Evolutionary conservation across 768 basidiomycete genomes (phyloP), one percentile per base, ranked within the genome.

Genomic region (Auricularia heimuer): DNA sequence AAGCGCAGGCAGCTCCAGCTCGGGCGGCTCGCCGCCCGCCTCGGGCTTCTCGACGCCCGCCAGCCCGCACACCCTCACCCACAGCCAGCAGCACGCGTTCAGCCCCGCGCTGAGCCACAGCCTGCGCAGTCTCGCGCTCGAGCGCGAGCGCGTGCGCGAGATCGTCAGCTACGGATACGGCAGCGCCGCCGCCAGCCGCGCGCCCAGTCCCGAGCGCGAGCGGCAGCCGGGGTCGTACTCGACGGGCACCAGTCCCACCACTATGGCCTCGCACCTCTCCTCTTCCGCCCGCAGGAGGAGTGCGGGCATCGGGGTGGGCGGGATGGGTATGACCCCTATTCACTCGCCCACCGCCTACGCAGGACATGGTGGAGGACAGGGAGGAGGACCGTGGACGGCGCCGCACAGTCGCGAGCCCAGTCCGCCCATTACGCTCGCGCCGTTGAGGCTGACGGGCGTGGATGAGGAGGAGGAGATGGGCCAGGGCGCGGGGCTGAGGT

Each of bases 241-340:
- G 47, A 51, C 47, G 11, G 18, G 47, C 16, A 51, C 47, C 47
- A 42, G 24, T 45, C 62, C 62, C 14, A 63, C 62, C 6, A 29
- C 29, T 2, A 54, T 35, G 4, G 47, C 47, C 24, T 33, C 11
- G 16, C 45, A 33, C 24, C 34, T 45, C 3, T 45, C 63, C 14
- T 35, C 63, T 8, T 63, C 63, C 18, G 44, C 44, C 1, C 10
- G 44, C 10, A 10, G 11, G 44, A 45, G 44, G 11, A 10, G 10
- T 45, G 10, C 44, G 44, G 18, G 44, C 10, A 10, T 10, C 44
- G 44, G 44, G 18, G 8, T 18, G 44, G 44, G 29, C 62, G 44
- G 33, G 47, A 64, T 64, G 18, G 63, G 63, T 29, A 64, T 64
- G 63, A 64, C 63, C 7, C 63, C 63, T 7, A 64, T 64, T 29